These are phyloP conservation scores for Lizanozyma gosingica DNA, from an alignment of 1,139 yeast species.

Conservation along the genomic window DNA sequence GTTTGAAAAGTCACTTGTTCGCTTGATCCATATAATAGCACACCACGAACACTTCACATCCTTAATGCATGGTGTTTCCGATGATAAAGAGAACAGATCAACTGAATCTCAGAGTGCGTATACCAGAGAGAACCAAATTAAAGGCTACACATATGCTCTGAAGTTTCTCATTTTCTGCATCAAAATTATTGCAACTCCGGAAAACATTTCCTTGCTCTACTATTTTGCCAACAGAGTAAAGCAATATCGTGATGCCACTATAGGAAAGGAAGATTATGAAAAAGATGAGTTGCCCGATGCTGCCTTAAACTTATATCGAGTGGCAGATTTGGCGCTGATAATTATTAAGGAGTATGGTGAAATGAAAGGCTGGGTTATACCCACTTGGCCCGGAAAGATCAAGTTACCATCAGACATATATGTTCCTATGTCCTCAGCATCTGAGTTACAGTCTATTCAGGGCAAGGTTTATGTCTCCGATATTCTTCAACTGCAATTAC, in stretches of 20 bases:
- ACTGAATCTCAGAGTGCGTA: constrained; percentile 9
- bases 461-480: constrained; percentile 45
- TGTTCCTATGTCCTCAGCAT: constrained; percentile 40
- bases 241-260: constrained; percentile 58
- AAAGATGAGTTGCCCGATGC: constrained; percentile 13
- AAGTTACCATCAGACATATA: constrained; percentile 60
- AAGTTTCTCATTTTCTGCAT: constrained; percentile 55
- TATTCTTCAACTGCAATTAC: constrained; percentile 21
- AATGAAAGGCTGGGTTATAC: constrained; percentile 55
- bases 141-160: constrained; percentile 43
- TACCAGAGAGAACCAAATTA: constrained; percentile 14
- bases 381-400: constrained; percentile 76
- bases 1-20: constrained; percentile 56
- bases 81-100: constrained; percentile 11
- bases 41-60: constrained; percentile 65
- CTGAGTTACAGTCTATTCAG: constrained; percentile 37
- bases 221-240: constrained; percentile 75
- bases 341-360: constrained; percentile 53
- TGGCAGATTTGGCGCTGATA: constrained; percentile 69
- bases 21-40: constrained; percentile 62
- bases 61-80: constrained; percentile 18
- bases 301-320: constrained; percentile 43
- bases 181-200: constrained; percentile 51
- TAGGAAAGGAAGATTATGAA: constrained; percentile 29
- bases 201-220: constrained; percentile 64